A percentile compares a stretch with the other conserved stretches of the same genome.
phyloP scores from a whole-genome alignment of 1,284 basidiomycete genomes.

The Trichosporon asahii region DNA sequence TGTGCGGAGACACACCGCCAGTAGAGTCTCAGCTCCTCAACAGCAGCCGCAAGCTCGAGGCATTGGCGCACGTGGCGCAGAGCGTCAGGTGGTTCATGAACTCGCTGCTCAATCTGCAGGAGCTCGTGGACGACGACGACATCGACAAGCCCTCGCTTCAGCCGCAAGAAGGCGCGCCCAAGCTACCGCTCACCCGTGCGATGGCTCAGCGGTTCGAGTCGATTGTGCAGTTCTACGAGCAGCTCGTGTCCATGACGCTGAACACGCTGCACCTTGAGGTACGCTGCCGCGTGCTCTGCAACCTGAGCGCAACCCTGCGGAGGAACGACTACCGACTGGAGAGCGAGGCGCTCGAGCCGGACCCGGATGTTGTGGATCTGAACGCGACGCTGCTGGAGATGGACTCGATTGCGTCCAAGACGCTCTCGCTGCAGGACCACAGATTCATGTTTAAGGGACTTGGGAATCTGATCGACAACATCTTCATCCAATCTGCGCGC shows the following conservation, averaged over 20 bases:
- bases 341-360: conserved; percentile 81
- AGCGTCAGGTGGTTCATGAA: conserved; percentile 80
- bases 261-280: conserved; percentile 87
- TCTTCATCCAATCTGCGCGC: conserved; percentile 72
- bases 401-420: conserved; percentile 66
- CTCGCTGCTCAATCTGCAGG: conserved; percentile 65
- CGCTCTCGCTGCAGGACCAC: conserved; percentile 64
- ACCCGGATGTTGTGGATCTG: conserved; percentile 82
- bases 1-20: conserved; percentile 58
- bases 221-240: conserved; percentile 81
- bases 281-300: conserved; percentile 77
- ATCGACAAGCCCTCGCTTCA: conserved; percentile 55
- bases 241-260: conserved; percentile 79
- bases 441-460: conserved; percentile 84
- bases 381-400: conserved; percentile 75
- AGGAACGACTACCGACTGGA: conserved; percentile 80
- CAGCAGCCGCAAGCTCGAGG: conserved; percentile 70
- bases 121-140: conserved; percentile 57
- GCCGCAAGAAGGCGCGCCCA: conserved; percentile 57
- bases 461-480: conserved; percentile 77
- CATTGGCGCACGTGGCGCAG: conserved; percentile 75
- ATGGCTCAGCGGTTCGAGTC: conserved; percentile 88
- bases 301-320: conserved; percentile 72
- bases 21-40: conserved; percentile 68
- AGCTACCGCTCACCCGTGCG: conserved; percentile 73